A percentile compares a stretch with the other conserved stretches of the same genome.
phyloP scores from a whole-genome alignment of 208 protist genomes.

The Leishmania guyanensis region DNA sequence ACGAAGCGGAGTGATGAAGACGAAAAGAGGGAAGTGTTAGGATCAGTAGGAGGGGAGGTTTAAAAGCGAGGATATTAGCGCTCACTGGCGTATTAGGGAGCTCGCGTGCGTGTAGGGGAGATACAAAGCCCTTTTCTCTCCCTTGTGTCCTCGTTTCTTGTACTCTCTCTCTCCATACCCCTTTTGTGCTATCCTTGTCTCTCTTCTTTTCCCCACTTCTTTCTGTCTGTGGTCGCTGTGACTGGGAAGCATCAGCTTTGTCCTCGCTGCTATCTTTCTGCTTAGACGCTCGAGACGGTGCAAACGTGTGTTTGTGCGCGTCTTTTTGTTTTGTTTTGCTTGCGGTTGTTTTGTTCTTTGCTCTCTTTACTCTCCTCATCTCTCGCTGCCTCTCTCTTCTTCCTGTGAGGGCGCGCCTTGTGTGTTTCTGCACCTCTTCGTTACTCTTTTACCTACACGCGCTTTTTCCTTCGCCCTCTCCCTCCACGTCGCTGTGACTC shows the following conservation, averaged over 20 bases:
- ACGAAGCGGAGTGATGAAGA: background rate
- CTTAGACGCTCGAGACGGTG: background rate
- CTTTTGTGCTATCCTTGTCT: background rate
- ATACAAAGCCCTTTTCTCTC: slow-evolving; percentile 1
- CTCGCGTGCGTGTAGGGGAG: background rate
- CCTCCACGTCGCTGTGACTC: background rate
- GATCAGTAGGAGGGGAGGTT: background rate
- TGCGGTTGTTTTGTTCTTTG: background rate
- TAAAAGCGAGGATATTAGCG: background rate
- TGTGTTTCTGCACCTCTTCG: background rate
- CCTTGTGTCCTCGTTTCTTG: slow-evolving; percentile 4
- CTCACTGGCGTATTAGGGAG: background rate
- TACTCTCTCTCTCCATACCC: background rate
- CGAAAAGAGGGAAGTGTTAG: background rate
- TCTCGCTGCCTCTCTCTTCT: background rate
- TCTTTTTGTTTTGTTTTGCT: background rate
- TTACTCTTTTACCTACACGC: background rate
- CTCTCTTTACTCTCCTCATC: background rate
- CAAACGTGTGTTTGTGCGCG: background rate
- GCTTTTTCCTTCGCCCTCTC: background rate
- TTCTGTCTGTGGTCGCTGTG: background rate
- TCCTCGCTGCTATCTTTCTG: background rate
- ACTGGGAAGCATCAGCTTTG: slow-evolving; percentile 1
- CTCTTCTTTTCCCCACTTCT: background rate
- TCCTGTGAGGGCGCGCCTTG: background rate